Conservation (phyloP, 768 basidiomycete genomes). For the Tephrocybe sp. region DNA sequence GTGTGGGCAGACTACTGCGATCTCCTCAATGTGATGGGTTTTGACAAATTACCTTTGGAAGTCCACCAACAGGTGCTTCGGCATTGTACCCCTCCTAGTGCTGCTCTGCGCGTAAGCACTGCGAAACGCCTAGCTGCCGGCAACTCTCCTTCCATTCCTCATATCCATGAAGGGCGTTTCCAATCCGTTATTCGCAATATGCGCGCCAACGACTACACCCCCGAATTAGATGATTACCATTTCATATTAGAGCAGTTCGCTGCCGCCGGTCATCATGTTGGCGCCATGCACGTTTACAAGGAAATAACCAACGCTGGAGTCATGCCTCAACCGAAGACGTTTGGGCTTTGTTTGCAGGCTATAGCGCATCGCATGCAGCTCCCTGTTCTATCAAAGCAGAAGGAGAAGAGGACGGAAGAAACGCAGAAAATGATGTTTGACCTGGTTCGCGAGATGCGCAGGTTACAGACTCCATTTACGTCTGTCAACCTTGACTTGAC, state of each 20-base stretch:
- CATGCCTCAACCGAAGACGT: slow-evolving; percentile 52
- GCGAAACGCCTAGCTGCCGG: slow-evolving; percentile 38
- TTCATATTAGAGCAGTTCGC: slow-evolving; percentile 75
- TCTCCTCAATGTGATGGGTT: slow-evolving; percentile 46
- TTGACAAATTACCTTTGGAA: slow-evolving; percentile 54
- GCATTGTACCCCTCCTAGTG: slow-evolving; percentile 51
- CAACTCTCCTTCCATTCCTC: slow-evolving; percentile 34
- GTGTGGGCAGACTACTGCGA: slow-evolving; percentile 67
- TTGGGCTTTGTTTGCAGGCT: slow-evolving; percentile 63
- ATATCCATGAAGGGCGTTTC: slow-evolving; percentile 65
- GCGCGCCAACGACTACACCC: slow-evolving; percentile 43
- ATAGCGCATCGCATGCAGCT: slow-evolving; percentile 66
- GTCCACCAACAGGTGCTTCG: slow-evolving; percentile 70
- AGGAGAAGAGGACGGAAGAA: slow-evolving; percentile 33
- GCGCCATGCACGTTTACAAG: slow-evolving; percentile 56
- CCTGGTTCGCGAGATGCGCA: slow-evolving; percentile 58
- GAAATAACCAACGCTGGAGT: slow-evolving; percentile 50
- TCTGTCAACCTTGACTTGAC: slow-evolving; percentile 64
- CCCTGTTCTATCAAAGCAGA: slow-evolving; percentile 41
- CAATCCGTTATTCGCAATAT: slow-evolving; percentile 71
- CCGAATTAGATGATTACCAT: slow-evolving; percentile 67
- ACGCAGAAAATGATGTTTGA: slow-evolving; percentile 45
- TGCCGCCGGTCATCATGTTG: slow-evolving; percentile 65
- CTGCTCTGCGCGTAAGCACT: slow-evolving; percentile 41
- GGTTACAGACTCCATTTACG: slow-evolving; percentile 44